Conservation (phyloP, 768 basidiomycete species). For the Coprinellus aureogranulatus region DNA sequence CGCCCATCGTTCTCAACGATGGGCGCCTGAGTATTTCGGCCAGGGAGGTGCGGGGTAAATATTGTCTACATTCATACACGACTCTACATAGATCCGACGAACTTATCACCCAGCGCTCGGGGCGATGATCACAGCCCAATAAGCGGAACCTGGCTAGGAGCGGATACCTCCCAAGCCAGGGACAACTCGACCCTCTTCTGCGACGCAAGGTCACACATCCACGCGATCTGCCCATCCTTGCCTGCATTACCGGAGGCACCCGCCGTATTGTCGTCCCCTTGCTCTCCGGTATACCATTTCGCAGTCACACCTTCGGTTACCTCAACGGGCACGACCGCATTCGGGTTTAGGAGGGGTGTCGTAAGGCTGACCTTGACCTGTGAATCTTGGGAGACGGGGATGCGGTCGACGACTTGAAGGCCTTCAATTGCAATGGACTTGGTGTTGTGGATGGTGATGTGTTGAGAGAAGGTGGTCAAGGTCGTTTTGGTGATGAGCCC, state of each 20-base stretch:
- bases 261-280: slow-evolving; percentile 18
- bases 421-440: slow-evolving; percentile 28
- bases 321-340: slow-evolving; percentile 19
- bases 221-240: slow-evolving; percentile 32
- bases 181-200: slow-evolving; percentile 33
- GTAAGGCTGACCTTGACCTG: slow-evolving; percentile 42
- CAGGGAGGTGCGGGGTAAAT: not conserved
- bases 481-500: slow-evolving; percentile 35
- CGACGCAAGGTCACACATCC: slow-evolving; percentile 28
- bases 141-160: slow-evolving; percentile 13
- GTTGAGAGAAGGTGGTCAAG: slow-evolving; percentile 31
- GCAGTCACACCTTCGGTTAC: slow-evolving; percentile 28
- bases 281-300: slow-evolving; percentile 37
- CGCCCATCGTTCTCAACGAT: too few species aligned
- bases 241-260: slow-evolving; percentile 16
- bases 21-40: too few species aligned
- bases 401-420: slow-evolving; percentile 39
- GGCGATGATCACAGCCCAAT: not conserved
- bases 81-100: too few species aligned
- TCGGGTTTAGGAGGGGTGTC: slow-evolving; percentile 21
- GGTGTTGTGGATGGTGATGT: slow-evolving; percentile 39
- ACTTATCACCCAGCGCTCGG: too few species aligned
- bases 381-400: slow-evolving; percentile 37
- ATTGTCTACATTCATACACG: not conserved
- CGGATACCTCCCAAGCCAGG: slow-evolving; percentile 35